Conservation (phyloP, 2,329 filamentous ascomycete species). For the Colletotrichum sp. region DNA sequence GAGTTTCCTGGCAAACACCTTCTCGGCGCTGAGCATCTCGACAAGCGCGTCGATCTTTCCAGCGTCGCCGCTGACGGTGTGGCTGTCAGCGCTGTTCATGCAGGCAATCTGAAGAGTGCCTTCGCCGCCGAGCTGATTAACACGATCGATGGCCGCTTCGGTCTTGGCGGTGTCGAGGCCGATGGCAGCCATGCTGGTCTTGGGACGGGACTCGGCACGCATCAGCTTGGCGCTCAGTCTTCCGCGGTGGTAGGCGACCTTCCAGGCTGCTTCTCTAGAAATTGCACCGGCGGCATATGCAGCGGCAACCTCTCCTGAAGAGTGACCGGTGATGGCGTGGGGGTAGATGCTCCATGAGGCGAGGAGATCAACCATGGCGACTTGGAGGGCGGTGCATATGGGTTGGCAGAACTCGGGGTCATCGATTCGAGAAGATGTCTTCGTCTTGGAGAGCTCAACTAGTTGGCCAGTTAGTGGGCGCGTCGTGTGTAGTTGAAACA, state of each 20-base stretch:
- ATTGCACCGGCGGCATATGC: constrained; percentile 44
- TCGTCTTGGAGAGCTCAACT: constrained; percentile 26
- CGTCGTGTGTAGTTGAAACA: neutral
- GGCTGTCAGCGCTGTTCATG: constrained; percentile 56
- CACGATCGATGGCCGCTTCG: constrained; percentile 24
- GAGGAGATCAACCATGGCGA: constrained; percentile 49
- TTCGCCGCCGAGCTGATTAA: constrained; percentile 20
- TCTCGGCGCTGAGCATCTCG: constrained; percentile 30
- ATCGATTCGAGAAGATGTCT: constrained; percentile 35
- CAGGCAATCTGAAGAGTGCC: constrained; percentile 43
- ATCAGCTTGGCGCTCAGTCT: constrained; percentile 25
- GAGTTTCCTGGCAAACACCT: constrained; percentile 51
- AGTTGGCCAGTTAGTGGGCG: neutral
- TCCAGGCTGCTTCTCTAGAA: constrained; percentile 46
- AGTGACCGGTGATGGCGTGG: constrained; percentile 46
- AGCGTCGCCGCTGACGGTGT: constrained; percentile 47
- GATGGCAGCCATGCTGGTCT: constrained; percentile 43
- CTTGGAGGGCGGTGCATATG: constrained; percentile 49
- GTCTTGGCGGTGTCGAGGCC: constrained; percentile 33
- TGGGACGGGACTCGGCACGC: constrained; percentile 33
- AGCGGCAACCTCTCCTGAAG: constrained; percentile 52
- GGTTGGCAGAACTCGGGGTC: constrained; percentile 47
- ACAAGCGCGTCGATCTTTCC: constrained; percentile 31
- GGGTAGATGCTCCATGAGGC: constrained; percentile 44
- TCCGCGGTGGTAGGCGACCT: constrained; percentile 55